phyloP scores from a whole-genome alignment of 2,329 filamentous ascomycete genomes.

The Fusarium burgessii region DNA sequence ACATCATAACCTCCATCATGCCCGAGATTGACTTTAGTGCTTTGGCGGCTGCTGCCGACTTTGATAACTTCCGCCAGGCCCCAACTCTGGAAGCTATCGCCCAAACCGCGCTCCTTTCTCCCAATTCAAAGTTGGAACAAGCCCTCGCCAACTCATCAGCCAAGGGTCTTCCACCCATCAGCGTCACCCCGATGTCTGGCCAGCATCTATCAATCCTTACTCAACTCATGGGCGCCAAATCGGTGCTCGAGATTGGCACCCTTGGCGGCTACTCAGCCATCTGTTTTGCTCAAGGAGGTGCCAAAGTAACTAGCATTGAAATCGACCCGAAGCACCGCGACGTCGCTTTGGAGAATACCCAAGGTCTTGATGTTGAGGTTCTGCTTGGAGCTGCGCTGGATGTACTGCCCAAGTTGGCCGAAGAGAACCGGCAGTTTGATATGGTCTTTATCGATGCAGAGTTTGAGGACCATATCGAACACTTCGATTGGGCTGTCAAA shows the following conservation, averaged over 20 bases:
- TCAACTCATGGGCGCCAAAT: conserved; percentile 51
- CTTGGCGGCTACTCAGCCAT: conserved; percentile 66
- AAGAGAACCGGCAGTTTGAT: conserved; percentile 59
- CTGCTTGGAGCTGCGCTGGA: conserved; percentile 59
- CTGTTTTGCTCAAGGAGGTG: conserved; percentile 57
- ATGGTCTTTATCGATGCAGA: conserved; percentile 67
- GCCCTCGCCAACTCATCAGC: conserved; percentile 49
- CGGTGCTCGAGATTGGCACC: conserved; percentile 66
- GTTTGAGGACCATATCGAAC: conserved; percentile 61
- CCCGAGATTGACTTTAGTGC: neutral
- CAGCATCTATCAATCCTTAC: conserved; percentile 56
- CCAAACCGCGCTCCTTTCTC: neutral
- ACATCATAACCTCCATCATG: neutral
- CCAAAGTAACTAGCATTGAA: conserved; percentile 63
- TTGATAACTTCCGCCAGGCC: neutral
- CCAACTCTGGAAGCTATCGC: neutral
- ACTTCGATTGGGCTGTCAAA: conserved; percentile 59
- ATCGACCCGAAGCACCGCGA: conserved; percentile 58
- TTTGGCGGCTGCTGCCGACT: neutral
- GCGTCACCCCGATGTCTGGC: conserved; percentile 51
- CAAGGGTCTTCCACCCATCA: conserved; percentile 54
- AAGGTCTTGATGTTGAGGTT: conserved; percentile 58
- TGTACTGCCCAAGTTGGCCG: conserved; percentile 51
- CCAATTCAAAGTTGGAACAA: conserved; percentile 18
- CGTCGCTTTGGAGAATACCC: conserved; percentile 59